Base-by-base conservation (phyloP, 1,139 yeast genomes). In the Suzukiozyma palmioleophila region DNA sequence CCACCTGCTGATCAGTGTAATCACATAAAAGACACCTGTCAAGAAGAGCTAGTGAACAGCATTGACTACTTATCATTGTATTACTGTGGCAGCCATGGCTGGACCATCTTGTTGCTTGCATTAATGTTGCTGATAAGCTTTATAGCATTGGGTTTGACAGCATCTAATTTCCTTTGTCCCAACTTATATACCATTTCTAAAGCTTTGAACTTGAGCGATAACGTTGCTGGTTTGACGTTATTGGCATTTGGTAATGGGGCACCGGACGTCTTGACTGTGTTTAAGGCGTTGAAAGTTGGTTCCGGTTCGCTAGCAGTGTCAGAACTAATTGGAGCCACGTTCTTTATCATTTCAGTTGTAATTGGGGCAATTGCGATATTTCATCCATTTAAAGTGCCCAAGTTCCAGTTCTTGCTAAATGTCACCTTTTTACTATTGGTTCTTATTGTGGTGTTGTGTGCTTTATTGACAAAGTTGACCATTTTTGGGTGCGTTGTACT, bases 201-300 rank as follows among this genome's bases (percentile, higher is more conserved):
- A 25, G 58, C 70, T 35, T 62, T 88, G 14, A 75, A 79, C 10
- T 60, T 90, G 36, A 79, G 92, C 10, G 94, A 88, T 46, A 79
- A 86, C 41, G 65, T 90, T 29, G 85, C 96, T 3, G 97, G 97
- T 0, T 75, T 90, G 50, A 90, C 97, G 0, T 66, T 90, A 35
- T 66, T 92, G 42, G 96, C 98, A 0, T 69, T 90, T 46, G 97
- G 97, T 0, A 92, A 92, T 59, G 92, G 96, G 8, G 75, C 95
- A 0, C 96, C 97, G 0, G 98, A 92, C 59, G 80, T 92, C 3
- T 74, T 89, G 36, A 77, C 94, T 37, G 88, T 96, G 0, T 87
- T 79, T 56, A 81, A 82, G 32, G 96, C 96, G 5, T 77, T 89
- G 77, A 69, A 71, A 31, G 62, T 78, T 3, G 82, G 78, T 13